Percentiles rank a stretch among this genome's conserved stretches.
These are phyloP conservation scores for Pelargonium citronellum DNA, from an alignment of 441 rosid genomes.

Conservation along the genomic window DNA sequence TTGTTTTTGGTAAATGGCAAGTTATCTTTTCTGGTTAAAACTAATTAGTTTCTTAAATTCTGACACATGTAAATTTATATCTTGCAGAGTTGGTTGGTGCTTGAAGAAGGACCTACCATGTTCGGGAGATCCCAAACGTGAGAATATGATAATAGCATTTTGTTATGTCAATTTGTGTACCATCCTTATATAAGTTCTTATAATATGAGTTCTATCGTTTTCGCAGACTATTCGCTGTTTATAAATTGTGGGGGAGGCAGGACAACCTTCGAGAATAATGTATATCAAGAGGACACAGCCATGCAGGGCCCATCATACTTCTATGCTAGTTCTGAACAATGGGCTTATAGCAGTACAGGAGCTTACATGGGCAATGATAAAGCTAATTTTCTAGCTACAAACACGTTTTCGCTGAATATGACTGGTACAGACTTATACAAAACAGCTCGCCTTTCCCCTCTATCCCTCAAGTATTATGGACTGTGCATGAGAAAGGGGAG, in stretches of 20 bases:
- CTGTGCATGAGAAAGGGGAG: slow-evolving; percentile 50
- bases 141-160: slow-evolving; percentile 19
- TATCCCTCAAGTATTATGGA: slow-evolving; percentile 70
- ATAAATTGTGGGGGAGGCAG: slow-evolving; percentile 69
- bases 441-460: slow-evolving; percentile 68
- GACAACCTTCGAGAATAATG: slow-evolving; percentile 17
- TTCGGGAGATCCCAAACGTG: slow-evolving; percentile 35
- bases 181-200: background rate
- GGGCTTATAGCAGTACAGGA: slow-evolving; percentile 80
- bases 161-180: background rate
- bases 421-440: slow-evolving; percentile 33
- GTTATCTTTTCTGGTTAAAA: background rate
- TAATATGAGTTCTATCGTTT: background rate
- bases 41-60: slow-evolving; percentile 1
- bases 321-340: slow-evolving; percentile 24
- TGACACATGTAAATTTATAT: slow-evolving; percentile 3
- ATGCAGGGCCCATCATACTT: slow-evolving; percentile 34
- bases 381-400: slow-evolving; percentile 21
- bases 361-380: slow-evolving; percentile 11
- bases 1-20: slow-evolving; percentile 4
- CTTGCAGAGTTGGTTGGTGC: slow-evolving; percentile 63
- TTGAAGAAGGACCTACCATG: slow-evolving; percentile 57
- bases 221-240: slow-evolving; percentile 55
- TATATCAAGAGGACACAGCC: slow-evolving; percentile 43
- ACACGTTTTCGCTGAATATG: slow-evolving; percentile 25